Evolutionary conservation across 2,329 filamentous ascomycete genomes (phyloP), one percentile per base, ranked within the genome.

Genomic region (Monosporascus sp.): DNA sequence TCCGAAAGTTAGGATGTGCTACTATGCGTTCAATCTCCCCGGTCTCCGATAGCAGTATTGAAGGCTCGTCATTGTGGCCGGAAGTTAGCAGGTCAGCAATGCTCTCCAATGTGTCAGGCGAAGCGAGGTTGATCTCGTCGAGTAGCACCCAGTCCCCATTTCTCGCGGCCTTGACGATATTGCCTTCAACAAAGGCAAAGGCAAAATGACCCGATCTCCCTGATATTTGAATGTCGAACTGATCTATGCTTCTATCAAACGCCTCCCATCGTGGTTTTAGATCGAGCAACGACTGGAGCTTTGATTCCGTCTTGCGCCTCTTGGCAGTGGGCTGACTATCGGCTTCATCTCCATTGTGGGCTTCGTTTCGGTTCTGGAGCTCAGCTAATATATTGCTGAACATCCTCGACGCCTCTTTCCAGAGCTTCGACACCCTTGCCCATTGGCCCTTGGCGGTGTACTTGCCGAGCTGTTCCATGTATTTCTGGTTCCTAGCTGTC

Each of bases 131-230:
- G 64, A 99, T 96, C 70, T 99, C 94, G 66, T 99, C 94, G 25
- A 97, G 79, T 18, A 99, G 79, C 27, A 99, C 88, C 94, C 94
- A 99, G 69, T 97, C 91, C 7, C 94, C 94, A 65, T 97, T 96
- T 41, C 93, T 82, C 24, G 93, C 85, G n/a, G 95, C 94, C 71
- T 95, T 95, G 53, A 99, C 88, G 57, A 99, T 88, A 63, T 95
- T 96, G 57, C 94, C 93, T 70, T 99, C 94, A 1, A 97, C 83
- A 65, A 99, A 99, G 0, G 90, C 90, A 70, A 99, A 99, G 0
- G 93, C 90, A 68, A 97, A 96, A 2, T 79, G 81, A 61, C 90
- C 81, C 38, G 84, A 82, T 51, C 89, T 79, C 63, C 86, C 83
- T 51, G 86, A 78, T 52, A 95, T 74, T 73, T 96, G 90, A 4